Conservation (phyloP, 208 protist species). For the Plasmodiophora brassicae region DNA sequence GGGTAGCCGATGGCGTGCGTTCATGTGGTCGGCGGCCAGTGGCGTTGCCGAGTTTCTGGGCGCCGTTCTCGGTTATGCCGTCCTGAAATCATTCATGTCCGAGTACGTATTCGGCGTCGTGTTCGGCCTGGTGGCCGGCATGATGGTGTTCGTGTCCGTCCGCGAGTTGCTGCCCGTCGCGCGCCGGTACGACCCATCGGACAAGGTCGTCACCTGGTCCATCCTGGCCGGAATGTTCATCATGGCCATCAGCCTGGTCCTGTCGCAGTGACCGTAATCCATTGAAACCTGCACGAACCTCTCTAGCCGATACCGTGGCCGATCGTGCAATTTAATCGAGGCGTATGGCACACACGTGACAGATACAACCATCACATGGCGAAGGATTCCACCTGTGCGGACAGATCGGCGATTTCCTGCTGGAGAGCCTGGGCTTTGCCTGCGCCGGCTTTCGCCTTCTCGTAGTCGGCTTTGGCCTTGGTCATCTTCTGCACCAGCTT, state of each 20-base stretch:
- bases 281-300: no score
- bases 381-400: background rate
- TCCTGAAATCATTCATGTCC: background rate
- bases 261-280: background rate
- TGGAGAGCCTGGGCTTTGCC: background rate
- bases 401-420: background rate
- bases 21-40: slow-evolving; percentile 32
- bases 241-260: slow-evolving; percentile 32
- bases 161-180: slow-evolving; percentile 35
- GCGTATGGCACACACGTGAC: no score
- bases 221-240: slow-evolving; percentile 33
- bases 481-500: background rate
- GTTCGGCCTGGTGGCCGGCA: slow-evolving; percentile 38
- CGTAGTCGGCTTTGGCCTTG: background rate
- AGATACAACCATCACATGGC: background rate
- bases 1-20: slow-evolving; percentile 28
- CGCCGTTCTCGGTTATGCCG: slow-evolving; percentile 33
- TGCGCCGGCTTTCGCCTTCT: background rate
- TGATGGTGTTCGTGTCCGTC: slow-evolving; percentile 45
- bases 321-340: no score
- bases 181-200: slow-evolving; percentile 31
- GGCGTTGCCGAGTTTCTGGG: slow-evolving; percentile 36
- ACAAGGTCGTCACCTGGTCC: slow-evolving; percentile 32
- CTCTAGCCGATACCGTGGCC: no score
- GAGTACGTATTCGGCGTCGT: slow-evolving; percentile 33